These are phyloP conservation scores for Colletotrichum ledebouriae DNA, from an alignment of 2,329 filamentous ascomycete species.

Conservation along the genomic window DNA sequence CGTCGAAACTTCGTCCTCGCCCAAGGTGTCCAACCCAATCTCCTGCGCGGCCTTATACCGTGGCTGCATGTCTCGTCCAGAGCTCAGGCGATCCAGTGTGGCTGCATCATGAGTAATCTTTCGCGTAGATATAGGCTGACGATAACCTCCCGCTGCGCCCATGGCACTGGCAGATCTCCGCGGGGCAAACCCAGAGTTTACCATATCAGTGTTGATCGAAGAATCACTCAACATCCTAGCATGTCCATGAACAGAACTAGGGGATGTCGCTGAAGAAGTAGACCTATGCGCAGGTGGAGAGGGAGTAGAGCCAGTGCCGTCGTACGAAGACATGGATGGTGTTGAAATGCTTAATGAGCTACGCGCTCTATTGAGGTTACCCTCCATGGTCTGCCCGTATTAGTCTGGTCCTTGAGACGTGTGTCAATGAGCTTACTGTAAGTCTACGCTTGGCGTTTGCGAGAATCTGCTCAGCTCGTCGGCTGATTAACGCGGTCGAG, in stretches of 20 bases:
- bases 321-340: conserved; percentile 51
- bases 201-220: conserved; percentile 50
- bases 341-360: conserved; percentile 69
- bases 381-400: conserved; percentile 84
- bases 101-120: conserved; percentile 58
- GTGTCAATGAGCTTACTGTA: conserved; percentile 70
- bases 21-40: conserved; percentile 63
- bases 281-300: conserved; percentile 63
- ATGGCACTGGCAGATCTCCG: conserved; percentile 75
- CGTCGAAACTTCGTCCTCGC: conserved; percentile 63
- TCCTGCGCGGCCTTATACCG: conserved; percentile 59
- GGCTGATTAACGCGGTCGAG: conserved; percentile 82
- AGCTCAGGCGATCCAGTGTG: conserved; percentile 60
- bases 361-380: conserved; percentile 85
- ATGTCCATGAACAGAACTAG: conserved; percentile 60
- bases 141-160: conserved; percentile 70
- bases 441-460: conserved; percentile 92
- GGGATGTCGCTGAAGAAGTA: conserved; percentile 43
- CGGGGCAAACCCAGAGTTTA: conserved; percentile 49
- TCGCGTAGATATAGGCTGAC: conserved; percentile 61
- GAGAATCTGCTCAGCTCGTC: conserved; percentile 88
- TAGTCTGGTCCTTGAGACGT: conserved; percentile 37
- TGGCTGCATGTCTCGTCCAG: conserved; percentile 49
- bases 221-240: conserved; percentile 71
- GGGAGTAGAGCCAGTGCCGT: conserved; percentile 66